phyloP scores from a whole-genome alignment of 2,329 filamentous ascomycete genomes.

The Chaetothyriales sp. region DNA sequence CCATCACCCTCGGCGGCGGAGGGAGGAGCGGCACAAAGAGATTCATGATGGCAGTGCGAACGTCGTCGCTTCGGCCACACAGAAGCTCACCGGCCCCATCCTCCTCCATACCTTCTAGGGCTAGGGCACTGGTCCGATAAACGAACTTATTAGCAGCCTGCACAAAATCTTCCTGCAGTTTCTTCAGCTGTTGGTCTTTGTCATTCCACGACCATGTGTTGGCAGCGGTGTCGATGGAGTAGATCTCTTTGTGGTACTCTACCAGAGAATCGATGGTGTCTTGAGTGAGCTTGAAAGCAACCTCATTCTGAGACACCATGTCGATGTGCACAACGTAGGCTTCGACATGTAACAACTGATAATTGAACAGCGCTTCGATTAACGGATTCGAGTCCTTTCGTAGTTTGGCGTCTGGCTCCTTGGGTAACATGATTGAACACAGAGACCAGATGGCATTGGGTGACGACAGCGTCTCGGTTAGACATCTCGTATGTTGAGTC shows the following conservation, averaged over 20 bases:
- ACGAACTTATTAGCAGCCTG: slow-evolving; percentile 97
- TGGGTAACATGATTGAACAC: slow-evolving; percentile 82
- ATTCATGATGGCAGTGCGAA: slow-evolving; percentile 71
- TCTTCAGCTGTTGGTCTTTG: slow-evolving; percentile 92
- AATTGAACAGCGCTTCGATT: slow-evolving; percentile 80
- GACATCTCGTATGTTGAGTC: slow-evolving; percentile 84
- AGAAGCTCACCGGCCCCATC: slow-evolving; percentile 89
- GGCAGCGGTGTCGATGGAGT: slow-evolving; percentile 78
- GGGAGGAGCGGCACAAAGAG: slow-evolving; percentile 77
- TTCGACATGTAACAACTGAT: slow-evolving; percentile 83
- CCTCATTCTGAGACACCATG: slow-evolving; percentile 94
- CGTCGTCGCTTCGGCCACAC: slow-evolving; percentile 80
- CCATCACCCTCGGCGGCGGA: slow-evolving; percentile 72
- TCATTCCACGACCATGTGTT: slow-evolving; percentile 90
- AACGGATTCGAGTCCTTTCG: slow-evolving; percentile 68
- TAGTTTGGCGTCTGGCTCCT: slow-evolving; percentile 73
- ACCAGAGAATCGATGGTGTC: slow-evolving; percentile 89
- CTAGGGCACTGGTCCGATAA: slow-evolving; percentile 74
- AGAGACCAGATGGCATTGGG: slow-evolving; percentile 88
- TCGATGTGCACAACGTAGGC: slow-evolving; percentile 98
- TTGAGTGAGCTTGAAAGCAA: slow-evolving; percentile 91
- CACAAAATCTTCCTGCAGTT: slow-evolving; percentile 90
- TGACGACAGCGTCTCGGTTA: slow-evolving; percentile 86
- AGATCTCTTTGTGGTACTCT: slow-evolving; percentile 91
- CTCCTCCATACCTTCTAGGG: slow-evolving; percentile 90